A percentile compares a stretch with the other conserved stretches of the same genome.
phyloP scores from a whole-genome alignment of 805 yeast species.

The Phaffomyces antillensis region DNA sequence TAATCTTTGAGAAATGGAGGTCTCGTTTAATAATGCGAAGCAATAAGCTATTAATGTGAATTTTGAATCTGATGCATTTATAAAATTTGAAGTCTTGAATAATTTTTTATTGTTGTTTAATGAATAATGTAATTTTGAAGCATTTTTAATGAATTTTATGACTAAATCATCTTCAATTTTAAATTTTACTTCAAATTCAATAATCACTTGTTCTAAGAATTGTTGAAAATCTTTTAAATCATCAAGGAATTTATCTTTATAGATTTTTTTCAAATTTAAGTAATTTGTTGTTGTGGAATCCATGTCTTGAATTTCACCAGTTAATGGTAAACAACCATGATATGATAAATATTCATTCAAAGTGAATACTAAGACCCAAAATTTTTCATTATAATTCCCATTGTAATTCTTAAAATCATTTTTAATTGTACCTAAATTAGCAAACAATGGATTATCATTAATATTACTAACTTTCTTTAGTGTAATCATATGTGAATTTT shows the following conservation, averaged over 20 bases:
- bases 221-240: constrained; percentile 40
- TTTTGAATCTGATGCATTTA: constrained; percentile 3
- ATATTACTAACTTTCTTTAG: neutral
- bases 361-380: constrained; percentile 60
- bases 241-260: constrained; percentile 42
- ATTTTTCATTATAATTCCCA: constrained; percentile 24
- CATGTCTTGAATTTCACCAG: constrained; percentile 85
- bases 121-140: constrained; percentile 33
- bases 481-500: constrained; percentile 17
- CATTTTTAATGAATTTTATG: constrained; percentile 54
- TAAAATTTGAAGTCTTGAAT: neutral
- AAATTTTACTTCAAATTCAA: constrained; percentile 24
- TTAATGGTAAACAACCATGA: constrained; percentile 49
- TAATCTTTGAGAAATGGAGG: neutral
- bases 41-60: constrained; percentile 2
- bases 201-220: constrained; percentile 26
- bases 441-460: constrained; percentile 16
- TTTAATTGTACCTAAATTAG: constrained; percentile 14
- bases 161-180: constrained; percentile 20
- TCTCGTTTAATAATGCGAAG: neutral
- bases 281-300: constrained; percentile 64
- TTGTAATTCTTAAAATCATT: constrained; percentile 5
- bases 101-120: constrained; percentile 4
- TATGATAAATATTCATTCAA: constrained; percentile 42
- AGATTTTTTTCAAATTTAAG: constrained; percentile 49